A percentile compares a stretch with the other conserved stretches of the same genome.
Conservation (phyloP, 2,329 filamentous ascomycete genomes). For the Scopulariopsis brevicaulis region DNA sequence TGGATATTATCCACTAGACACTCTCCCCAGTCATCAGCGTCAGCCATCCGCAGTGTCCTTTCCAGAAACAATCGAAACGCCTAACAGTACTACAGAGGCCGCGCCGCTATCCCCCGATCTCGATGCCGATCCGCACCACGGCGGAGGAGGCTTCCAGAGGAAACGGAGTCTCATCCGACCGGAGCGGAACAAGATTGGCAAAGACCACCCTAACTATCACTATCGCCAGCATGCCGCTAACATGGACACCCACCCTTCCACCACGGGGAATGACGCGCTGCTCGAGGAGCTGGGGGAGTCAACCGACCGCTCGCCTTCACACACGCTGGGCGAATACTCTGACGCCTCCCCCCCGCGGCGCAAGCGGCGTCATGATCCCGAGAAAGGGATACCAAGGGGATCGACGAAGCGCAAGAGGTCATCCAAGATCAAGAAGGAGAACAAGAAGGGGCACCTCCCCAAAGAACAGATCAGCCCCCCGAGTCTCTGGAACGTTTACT, state of each 20-base stretch:
- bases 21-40: constrained; percentile 36
- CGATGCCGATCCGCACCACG: constrained; percentile 10
- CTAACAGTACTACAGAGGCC: constrained; percentile 44
- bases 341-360: constrained; percentile 26
- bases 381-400: constrained; percentile 13
- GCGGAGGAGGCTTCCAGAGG: constrained; percentile 34
- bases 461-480: constrained; percentile 64
- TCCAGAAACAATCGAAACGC: constrained; percentile 42
- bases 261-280: constrained; percentile 84
- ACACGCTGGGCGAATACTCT: constrained; percentile 31
- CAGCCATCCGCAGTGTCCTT: constrained; percentile 46
- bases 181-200: constrained; percentile 75
- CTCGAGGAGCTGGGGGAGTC: constrained; percentile 65
- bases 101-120: constrained; percentile 39
- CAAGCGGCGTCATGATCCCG: constrained; percentile 20
- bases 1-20: constrained; percentile 31
- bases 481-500: constrained; percentile 92
- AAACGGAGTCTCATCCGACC: constrained; percentile 86
- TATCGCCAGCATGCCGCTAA: constrained; percentile 91
- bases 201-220: constrained; percentile 86
- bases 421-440: constrained; percentile 53
- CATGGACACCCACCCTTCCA: constrained; percentile 82
- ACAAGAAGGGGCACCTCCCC: constrained; percentile 30
- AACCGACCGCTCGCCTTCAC: constrained; percentile 38
- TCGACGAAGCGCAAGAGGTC: constrained; percentile 20